These are phyloP conservation scores for Candida sp. DNA, from an alignment of 1,139 yeast species.

Conservation along the genomic window DNA sequence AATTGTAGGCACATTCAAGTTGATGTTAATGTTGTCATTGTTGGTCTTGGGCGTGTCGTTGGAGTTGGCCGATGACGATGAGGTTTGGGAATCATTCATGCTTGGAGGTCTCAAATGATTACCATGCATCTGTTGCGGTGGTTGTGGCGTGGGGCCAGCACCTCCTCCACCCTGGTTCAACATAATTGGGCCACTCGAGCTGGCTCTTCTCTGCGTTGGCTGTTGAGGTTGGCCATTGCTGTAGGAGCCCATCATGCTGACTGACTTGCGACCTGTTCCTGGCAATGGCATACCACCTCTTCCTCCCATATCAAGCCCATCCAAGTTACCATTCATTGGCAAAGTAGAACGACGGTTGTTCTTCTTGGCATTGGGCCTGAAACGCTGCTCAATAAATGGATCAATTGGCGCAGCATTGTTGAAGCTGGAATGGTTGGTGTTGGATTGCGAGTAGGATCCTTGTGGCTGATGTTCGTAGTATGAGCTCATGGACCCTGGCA, in stretches of 20 bases:
- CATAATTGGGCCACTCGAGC: not conserved
- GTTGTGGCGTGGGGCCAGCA: constrained; percentile 17
- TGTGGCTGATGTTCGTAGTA: constrained; percentile 5
- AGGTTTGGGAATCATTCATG: constrained; percentile 28
- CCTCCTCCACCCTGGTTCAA: constrained; percentile 3
- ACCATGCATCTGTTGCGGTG: constrained; percentile 10
- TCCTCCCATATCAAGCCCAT: constrained; percentile 50
- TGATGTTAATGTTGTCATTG: constrained; percentile 17
- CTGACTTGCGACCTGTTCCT: constrained; percentile 21
- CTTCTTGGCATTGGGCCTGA: constrained; percentile 31
- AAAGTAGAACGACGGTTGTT: constrained; percentile 40
- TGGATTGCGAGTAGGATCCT: constrained; percentile 9
- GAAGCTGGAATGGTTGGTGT: constrained; percentile 12
- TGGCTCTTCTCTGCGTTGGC: constrained; percentile 7
- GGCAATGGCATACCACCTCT: constrained; percentile 55
- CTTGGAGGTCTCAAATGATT: constrained; percentile 28
- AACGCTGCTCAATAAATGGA: constrained; percentile 29
- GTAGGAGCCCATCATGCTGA: constrained; percentile 9
- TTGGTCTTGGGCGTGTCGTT: constrained; percentile 35
- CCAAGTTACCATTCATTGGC: constrained; percentile 37
- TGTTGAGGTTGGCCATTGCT: constrained; percentile 5
- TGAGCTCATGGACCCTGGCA: constrained; percentile 5
- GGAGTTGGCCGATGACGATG: constrained; percentile 30
- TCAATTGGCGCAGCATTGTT: constrained; percentile 27
- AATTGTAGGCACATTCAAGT: constrained; percentile 15